Percentiles rank a stretch among this genome's conserved stretches.
These are phyloP conservation scores for Cercophora sp. DNA, from an alignment of 495 filamentous ascomycete genomes.

Conservation along the genomic window DNA sequence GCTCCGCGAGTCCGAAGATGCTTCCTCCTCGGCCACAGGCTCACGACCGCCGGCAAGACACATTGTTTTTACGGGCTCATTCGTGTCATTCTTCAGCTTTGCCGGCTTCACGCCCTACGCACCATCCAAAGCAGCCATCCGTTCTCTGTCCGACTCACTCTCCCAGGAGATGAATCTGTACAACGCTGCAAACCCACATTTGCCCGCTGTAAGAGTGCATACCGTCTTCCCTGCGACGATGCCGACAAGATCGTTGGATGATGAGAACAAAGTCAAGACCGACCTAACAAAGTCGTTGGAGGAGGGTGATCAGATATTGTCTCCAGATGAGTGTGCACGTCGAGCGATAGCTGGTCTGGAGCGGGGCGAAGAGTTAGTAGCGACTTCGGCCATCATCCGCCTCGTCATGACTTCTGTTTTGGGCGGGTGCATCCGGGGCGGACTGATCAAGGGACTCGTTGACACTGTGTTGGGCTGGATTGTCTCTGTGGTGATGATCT, in stretches of 20 bases:
- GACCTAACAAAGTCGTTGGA: constrained; percentile 71
- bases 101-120: constrained; percentile 73
- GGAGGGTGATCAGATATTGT: constrained; percentile 66
- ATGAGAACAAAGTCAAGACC: constrained; percentile 70
- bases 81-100: constrained; percentile 64
- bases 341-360: constrained; percentile 64
- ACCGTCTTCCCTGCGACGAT: constrained; percentile 78
- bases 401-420: constrained; percentile 64
- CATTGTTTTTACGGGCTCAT: constrained; percentile 74
- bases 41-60: constrained; percentile 48
- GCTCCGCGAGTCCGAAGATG: constrained; percentile 29
- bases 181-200: constrained; percentile 37
- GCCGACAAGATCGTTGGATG: constrained; percentile 60
- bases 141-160: constrained; percentile 68
- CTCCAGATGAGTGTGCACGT: constrained; percentile 62
- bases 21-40: not conserved
- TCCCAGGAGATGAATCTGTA: constrained; percentile 79
- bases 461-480: constrained; percentile 53
- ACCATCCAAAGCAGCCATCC: constrained; percentile 75
- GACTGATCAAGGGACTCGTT: constrained; percentile 43
- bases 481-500: constrained; percentile 48
- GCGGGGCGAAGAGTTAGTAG: constrained; percentile 45
- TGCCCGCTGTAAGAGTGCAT: constrained; percentile 60
- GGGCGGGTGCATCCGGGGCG: constrained; percentile 58
- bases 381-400: constrained; percentile 43